A percentile compares a stretch with the other conserved stretches of the same genome.
These are phyloP conservation scores for Rhazya stricta DNA, from an alignment of 257 asterid species.

Conservation along the genomic window DNA sequence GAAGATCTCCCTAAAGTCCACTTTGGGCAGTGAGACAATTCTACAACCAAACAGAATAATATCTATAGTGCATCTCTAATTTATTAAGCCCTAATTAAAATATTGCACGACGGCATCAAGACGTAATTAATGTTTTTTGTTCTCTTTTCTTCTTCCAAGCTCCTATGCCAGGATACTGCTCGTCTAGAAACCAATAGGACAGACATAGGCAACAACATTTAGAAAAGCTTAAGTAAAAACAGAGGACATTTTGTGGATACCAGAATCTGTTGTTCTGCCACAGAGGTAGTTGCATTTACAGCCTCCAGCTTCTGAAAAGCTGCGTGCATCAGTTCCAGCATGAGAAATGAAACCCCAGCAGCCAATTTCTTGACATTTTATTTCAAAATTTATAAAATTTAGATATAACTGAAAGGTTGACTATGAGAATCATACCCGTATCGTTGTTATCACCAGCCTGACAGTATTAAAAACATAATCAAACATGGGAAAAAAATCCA, in stretches of 20 bases:
- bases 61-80: not conserved
- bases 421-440: slow-evolving; percentile 45
- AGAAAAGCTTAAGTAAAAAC: not conserved
- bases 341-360: slow-evolving; percentile 5
- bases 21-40: not conserved
- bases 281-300: slow-evolving; percentile 54
- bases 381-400: not conserved
- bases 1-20: not conserved
- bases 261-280: slow-evolving; percentile 94
- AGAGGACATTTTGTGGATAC: slow-evolving; percentile 40
- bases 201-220: too few relatives aligned
- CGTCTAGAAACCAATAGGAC: not conserved
- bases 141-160: not conserved
- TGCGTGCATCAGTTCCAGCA: slow-evolving; percentile 36
- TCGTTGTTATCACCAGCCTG: slow-evolving; percentile 55
- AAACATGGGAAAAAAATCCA: slow-evolving; percentile 20
- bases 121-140: not conserved
- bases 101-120: not conserved
- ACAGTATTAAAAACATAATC: slow-evolving; percentile 24
- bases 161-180: not conserved
- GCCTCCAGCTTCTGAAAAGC: slow-evolving; percentile 60
- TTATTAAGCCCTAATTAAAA: not conserved
- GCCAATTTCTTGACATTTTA: not conserved
- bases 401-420: not conserved
- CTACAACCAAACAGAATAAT: not conserved